Conservation (phyloP, 495 filamentous ascomycete species). For the Aspergillus nidulans region DNA sequence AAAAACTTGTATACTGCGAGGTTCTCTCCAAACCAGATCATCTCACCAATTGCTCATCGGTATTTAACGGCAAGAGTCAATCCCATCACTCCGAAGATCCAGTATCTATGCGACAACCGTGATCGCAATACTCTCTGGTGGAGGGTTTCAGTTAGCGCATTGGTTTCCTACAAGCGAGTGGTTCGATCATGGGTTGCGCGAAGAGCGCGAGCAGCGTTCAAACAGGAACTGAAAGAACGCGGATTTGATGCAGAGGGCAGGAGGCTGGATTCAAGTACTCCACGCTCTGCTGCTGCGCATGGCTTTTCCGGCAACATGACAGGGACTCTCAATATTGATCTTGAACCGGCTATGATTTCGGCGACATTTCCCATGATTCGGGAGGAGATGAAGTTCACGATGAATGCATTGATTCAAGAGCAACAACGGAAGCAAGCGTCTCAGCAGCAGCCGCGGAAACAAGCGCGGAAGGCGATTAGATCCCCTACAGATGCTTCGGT, state of each 20-base stretch:
- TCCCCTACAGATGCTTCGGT: too few species aligned
- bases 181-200: constrained; percentile 50
- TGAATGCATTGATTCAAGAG: constrained; percentile 11
- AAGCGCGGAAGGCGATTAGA: too few species aligned
- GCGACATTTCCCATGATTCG: constrained; percentile 22
- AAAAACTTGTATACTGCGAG: constrained; percentile 21
- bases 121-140: constrained; percentile 48
- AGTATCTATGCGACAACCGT: constrained; percentile 28
- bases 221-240: constrained; percentile 47
- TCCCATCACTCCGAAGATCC: constrained; percentile 37
- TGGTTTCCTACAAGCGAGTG: constrained; percentile 35
- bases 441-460: not conserved
- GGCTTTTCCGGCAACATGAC: constrained; percentile 10
- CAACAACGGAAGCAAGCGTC: not conserved
- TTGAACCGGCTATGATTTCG: constrained; percentile 11
- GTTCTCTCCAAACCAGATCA: constrained; percentile 20
- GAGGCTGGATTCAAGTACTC: constrained; percentile 8
- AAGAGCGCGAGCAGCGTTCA: constrained; percentile 50
- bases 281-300: not conserved
- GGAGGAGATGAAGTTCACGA: constrained; percentile 20
- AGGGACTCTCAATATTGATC: constrained; percentile 28
- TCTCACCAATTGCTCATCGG: constrained; percentile 29
- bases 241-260: constrained; percentile 55
- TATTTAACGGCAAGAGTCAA: constrained; percentile 24
- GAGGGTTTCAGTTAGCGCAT: constrained; percentile 24